phyloP scores from a whole-genome alignment of 768 basidiomycete genomes.

The Lanmaoa rubissima region DNA sequence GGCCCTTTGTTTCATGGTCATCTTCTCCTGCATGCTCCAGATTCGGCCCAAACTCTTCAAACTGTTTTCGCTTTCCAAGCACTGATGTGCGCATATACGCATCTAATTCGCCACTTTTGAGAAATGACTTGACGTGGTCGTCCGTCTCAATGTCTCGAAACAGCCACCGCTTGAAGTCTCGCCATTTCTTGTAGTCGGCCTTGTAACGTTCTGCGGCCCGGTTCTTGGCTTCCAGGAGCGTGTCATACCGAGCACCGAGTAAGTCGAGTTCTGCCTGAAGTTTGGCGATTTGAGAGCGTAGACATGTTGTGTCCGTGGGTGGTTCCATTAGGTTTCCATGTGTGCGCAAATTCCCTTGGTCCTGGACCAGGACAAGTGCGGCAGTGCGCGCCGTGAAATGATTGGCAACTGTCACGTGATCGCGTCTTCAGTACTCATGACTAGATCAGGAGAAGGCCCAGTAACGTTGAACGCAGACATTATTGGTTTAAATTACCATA shows the following conservation, averaged over 20 bases:
- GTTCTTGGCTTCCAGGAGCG: slow-evolving; percentile 41
- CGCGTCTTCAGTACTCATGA: slow-evolving; percentile 3
- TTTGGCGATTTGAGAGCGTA: slow-evolving; percentile 13
- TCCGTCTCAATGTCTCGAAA: slow-evolving; percentile 35
- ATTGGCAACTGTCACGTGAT: slow-evolving; percentile 19
- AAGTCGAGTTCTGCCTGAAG: slow-evolving; percentile 34
- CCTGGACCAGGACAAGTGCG: background rate
- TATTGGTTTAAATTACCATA: too few species aligned
- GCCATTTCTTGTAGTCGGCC: slow-evolving; percentile 54
- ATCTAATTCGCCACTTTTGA: slow-evolving; percentile 31
- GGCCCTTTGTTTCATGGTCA: slow-evolving; percentile 5
- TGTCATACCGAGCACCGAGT: slow-evolving; percentile 44
- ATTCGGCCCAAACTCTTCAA: slow-evolving; percentile 21
- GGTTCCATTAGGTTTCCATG: slow-evolving; percentile 2
- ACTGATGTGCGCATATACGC: slow-evolving; percentile 20
- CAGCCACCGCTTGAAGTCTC: slow-evolving; percentile 43
- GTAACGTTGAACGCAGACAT: too few species aligned
- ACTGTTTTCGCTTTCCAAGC: slow-evolving; percentile 29
- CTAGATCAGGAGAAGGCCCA: too few species aligned
- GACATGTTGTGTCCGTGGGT: background rate
- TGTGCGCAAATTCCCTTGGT: background rate
- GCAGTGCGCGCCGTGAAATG: background rate
- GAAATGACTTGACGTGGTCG: slow-evolving; percentile 23
- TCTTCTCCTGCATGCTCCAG: slow-evolving; percentile 1
- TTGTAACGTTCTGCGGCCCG: slow-evolving; percentile 48